Conservation (phyloP, 352 stramenopile species). For the Globisporangium barbulae region DNA sequence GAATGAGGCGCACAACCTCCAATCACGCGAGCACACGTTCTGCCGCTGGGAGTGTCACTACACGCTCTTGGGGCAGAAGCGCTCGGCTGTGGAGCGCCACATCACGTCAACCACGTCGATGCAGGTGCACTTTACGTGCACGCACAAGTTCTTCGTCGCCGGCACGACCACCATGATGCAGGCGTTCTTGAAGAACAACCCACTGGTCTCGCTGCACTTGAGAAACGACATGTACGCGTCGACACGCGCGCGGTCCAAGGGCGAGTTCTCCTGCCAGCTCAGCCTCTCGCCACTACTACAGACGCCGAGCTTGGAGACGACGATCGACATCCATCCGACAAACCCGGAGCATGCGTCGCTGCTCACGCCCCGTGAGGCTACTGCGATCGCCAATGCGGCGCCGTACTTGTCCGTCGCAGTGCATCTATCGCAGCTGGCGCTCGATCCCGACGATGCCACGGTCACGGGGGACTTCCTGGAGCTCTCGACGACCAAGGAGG, state of each 20-base stretch:
- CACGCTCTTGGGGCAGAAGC: slow-evolving; percentile 45
- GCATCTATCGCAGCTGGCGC: slow-evolving; percentile 33
- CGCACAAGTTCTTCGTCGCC: slow-evolving; percentile 57
- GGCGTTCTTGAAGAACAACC: slow-evolving; percentile 31
- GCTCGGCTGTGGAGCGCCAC: slow-evolving; percentile 51
- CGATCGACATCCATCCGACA: slow-evolving; percentile 42
- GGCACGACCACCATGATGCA: slow-evolving; percentile 31
- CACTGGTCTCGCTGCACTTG: slow-evolving; percentile 34
- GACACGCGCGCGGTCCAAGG: slow-evolving; percentile 33
- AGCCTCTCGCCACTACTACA: slow-evolving; percentile 34
- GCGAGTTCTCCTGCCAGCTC: slow-evolving; percentile 49
- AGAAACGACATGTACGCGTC: slow-evolving; percentile 78
- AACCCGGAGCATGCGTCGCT: slow-evolving; percentile 19
- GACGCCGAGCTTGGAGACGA: slow-evolving; percentile 33
- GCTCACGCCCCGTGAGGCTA: slow-evolving; percentile 56
- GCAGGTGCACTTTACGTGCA: slow-evolving; percentile 56
- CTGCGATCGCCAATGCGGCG: slow-evolving; percentile 26
- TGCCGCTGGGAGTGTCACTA: slow-evolving; percentile 77
- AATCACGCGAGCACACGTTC: slow-evolving; percentile 50
- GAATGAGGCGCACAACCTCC: slow-evolving; percentile 61
- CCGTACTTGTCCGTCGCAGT: slow-evolving; percentile 54
- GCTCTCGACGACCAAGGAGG: slow-evolving; percentile 37
- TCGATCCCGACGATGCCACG: slow-evolving; percentile 37
- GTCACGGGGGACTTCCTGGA: slow-evolving; percentile 41
- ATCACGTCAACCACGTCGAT: slow-evolving; percentile 4